A percentile compares a stretch with the other conserved stretches of the same genome.
These are phyloP conservation scores for Xanthoconium purpureum DNA, from an alignment of 768 basidiomycete species.

Conservation along the genomic window DNA sequence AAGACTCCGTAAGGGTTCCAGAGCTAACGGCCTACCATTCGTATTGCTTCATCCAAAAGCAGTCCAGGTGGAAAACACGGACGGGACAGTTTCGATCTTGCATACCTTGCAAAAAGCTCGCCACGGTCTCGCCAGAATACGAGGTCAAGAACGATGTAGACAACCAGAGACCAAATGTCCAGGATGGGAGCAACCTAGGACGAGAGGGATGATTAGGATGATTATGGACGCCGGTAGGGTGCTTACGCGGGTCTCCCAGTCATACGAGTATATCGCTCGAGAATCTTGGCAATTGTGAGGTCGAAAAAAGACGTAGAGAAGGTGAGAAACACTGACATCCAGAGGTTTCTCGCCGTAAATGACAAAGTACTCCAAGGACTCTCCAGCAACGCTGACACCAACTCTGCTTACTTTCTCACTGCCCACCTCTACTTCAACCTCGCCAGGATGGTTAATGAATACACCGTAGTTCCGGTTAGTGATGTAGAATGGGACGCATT, in stretches of 20 bases:
- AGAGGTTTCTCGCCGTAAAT: constrained; percentile 69
- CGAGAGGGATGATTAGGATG: neutral
- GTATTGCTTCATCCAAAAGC: constrained; percentile 75
- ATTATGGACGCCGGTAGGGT: neutral
- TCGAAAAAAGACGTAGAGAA: neutral
- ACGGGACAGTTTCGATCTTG: constrained; percentile 57
- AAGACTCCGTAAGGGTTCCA: neutral
- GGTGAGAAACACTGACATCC: constrained; percentile 31
- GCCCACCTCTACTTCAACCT: constrained; percentile 72
- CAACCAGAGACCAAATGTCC: constrained; percentile 78
- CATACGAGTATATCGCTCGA: constrained; percentile 21
- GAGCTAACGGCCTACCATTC: constrained; percentile 45
- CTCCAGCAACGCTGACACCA: constrained; percentile 61
- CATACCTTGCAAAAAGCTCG: constrained; percentile 71
- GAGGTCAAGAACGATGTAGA: constrained; percentile 75
- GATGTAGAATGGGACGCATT: constrained; percentile 67
- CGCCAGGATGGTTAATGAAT: constrained; percentile 73
- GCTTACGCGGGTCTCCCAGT: constrained; percentile 19
- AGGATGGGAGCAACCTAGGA: constrained; percentile 59
- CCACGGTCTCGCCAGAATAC: constrained; percentile 66
- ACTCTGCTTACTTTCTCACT: constrained; percentile 65
- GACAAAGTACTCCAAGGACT: constrained; percentile 64
- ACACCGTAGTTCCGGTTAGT: constrained; percentile 71
- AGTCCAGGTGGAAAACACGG: constrained; percentile 73
- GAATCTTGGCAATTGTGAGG: constrained; percentile 4